A percentile compares a stretch with the other conserved stretches of the same genome.
Conservation (phyloP, 2,329 filamentous ascomycete genomes). For the Trichoderma cornu-damae region DNA sequence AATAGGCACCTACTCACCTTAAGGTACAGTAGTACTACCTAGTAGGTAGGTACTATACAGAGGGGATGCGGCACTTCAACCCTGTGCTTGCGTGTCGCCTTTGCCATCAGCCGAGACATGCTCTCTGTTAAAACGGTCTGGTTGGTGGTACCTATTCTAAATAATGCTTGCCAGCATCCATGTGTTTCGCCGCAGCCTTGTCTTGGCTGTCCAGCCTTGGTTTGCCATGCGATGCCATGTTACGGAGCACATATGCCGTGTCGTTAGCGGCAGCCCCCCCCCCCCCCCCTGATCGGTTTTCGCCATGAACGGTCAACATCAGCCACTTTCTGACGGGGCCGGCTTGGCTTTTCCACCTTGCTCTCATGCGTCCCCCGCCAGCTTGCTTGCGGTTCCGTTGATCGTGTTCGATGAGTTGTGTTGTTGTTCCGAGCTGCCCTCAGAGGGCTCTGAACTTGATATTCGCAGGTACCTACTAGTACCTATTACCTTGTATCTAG, state of each 20-base stretch:
- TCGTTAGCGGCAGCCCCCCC: not conserved
- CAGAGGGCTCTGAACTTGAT: too few relatives aligned
- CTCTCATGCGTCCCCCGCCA: not conserved
- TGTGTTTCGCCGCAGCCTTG: not conserved
- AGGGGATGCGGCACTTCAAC: too few relatives aligned
- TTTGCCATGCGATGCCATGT: not conserved
- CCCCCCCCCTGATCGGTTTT: not conserved
- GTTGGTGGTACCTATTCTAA: not conserved
- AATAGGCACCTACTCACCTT: too few relatives aligned
- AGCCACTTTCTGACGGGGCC: not conserved
- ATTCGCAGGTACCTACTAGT: not conserved
- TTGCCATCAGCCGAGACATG: constrained; percentile 7
- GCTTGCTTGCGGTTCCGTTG: not conserved
- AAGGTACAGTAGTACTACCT: not conserved
- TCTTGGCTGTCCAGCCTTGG: not conserved
- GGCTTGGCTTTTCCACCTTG: not conserved
- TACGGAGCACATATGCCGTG: not conserved
- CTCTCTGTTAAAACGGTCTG: too few relatives aligned
- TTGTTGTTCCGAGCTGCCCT: not conserved
- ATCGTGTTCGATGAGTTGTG: not conserved
- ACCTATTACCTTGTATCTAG: too few relatives aligned
- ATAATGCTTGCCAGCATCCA: not conserved
- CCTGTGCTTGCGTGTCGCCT: not conserved
- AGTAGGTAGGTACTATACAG: too few relatives aligned
- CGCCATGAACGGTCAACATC: not conserved